phyloP scores from a whole-genome alignment of 2,329 filamentous ascomycete species.

The Botrytis fragariae region DNA sequence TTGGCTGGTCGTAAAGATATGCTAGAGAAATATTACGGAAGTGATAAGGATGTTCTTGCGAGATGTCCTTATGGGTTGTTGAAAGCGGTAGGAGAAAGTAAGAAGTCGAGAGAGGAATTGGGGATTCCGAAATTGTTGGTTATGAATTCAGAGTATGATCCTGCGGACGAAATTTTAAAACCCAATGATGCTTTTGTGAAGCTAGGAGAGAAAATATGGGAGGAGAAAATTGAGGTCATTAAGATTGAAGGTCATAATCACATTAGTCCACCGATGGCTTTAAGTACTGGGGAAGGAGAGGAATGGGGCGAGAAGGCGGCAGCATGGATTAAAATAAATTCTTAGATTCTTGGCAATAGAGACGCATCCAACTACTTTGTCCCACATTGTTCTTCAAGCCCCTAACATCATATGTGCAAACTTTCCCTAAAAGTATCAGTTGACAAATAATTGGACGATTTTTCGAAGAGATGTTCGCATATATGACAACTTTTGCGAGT shows the following conservation, averaged over 20 bases:
- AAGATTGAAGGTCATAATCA: slow-evolving; percentile 36
- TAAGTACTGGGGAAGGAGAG: slow-evolving; percentile 35
- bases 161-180: slow-evolving; percentile 34
- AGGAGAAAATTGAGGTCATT: slow-evolving; percentile 26
- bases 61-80: slow-evolving; percentile 30
- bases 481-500: neutral
- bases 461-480: neutral
- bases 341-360: neutral
- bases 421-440: neutral
- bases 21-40: slow-evolving; percentile 31
- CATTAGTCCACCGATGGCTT: slow-evolving; percentile 32
- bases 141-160: slow-evolving; percentile 34
- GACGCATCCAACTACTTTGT: neutral
- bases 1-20: slow-evolving; percentile 20
- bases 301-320: slow-evolving; percentile 34
- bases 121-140: slow-evolving; percentile 30
- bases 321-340: slow-evolving; percentile 32
- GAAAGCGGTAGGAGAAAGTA: slow-evolving; percentile 24
- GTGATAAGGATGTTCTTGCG: slow-evolving; percentile 16
- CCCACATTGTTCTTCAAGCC: neutral
- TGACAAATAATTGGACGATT: neutral
- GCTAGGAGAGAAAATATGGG: slow-evolving; percentile 31
- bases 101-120: slow-evolving; percentile 27
- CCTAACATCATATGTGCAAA: neutral
- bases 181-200: slow-evolving; percentile 33